phyloP scores from a whole-genome alignment of 179 eudicot species.

The Amaranthus tricolor region DNA sequence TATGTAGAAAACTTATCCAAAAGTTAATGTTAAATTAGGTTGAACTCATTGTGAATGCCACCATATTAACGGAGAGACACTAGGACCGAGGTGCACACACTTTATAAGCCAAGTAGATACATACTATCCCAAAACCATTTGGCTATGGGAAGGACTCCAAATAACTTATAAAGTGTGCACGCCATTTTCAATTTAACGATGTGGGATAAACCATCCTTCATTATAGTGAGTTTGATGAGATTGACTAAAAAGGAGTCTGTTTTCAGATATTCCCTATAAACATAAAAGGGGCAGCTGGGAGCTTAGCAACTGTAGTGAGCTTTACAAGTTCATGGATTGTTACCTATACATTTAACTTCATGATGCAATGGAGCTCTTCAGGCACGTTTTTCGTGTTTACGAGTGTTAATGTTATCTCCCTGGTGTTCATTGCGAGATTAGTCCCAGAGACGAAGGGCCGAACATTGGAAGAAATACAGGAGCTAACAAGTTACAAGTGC shows the following conservation, averaged over 20 bases:
- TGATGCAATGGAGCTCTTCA: conserved; percentile 45
- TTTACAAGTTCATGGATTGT: conserved; percentile 37
- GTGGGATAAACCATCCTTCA: background rate
- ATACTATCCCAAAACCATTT: no score
- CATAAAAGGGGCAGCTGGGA: conserved; percentile 42
- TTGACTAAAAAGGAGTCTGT: background rate
- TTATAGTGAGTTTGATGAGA: background rate
- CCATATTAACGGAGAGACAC: no score
- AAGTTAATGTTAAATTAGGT: no score
- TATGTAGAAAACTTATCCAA: background rate
- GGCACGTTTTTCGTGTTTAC: conserved; percentile 41
- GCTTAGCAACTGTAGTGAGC: conserved; percentile 28
- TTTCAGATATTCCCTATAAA: conserved; percentile 44
- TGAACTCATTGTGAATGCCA: no score
- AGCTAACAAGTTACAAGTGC: conserved; percentile 17
- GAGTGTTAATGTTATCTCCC: conserved; percentile 23
- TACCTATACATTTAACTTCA: conserved; percentile 38
- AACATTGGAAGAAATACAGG: conserved; percentile 46
- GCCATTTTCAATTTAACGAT: no score
- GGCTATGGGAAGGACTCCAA: no score
- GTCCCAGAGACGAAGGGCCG: conserved; percentile 51
- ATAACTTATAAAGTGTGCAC: no score
- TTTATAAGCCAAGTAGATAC: no score
- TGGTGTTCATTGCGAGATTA: conserved; percentile 33
- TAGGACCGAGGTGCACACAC: no score